phyloP scores from a whole-genome alignment of 768 basidiomycete species.

The Mycena leptocephala region DNA sequence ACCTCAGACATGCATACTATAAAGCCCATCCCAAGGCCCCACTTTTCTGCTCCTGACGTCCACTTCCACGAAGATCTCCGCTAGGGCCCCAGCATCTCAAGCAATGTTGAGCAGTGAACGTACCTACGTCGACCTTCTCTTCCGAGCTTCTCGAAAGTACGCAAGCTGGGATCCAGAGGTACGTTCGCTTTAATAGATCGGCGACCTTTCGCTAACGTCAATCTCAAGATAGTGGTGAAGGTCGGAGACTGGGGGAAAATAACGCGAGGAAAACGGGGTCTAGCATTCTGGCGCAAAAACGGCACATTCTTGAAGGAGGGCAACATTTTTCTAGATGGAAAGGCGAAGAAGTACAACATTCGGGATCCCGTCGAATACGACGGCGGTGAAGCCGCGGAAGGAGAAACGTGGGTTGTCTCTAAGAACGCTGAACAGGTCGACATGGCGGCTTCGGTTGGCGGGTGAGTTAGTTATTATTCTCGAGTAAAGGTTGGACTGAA shows the following conservation, averaged over 20 bases:
- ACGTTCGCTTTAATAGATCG: not conserved
- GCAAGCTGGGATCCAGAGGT: conserved; percentile 54
- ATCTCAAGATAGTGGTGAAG: conserved; percentile 30
- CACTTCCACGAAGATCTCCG: no score
- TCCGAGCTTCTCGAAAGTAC: conserved; percentile 48
- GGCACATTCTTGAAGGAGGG: conserved; percentile 51
- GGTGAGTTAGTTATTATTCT: conserved; percentile 2
- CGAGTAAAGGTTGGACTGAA: not conserved
- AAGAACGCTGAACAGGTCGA: conserved; percentile 43
- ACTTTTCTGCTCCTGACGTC: no score
- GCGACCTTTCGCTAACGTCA: not conserved
- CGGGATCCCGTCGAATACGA: conserved; percentile 38
- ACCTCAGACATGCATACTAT: no score
- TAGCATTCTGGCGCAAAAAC: conserved; percentile 43
- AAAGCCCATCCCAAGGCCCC: no score
- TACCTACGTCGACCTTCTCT: conserved; percentile 51
- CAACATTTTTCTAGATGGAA: conserved; percentile 43
- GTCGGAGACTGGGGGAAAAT: conserved; percentile 52
- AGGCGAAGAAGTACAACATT: conserved; percentile 25
- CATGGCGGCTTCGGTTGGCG: not conserved
- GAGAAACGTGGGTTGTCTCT: conserved; percentile 48
- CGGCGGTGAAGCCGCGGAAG: conserved; percentile 33
- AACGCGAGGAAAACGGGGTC: conserved; percentile 31
- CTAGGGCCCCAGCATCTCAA: not conserved
- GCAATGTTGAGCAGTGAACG: conserved; percentile 42